Conservation (phyloP, 305 asterid genomes). For the Fraxinus baroniana region DNA sequence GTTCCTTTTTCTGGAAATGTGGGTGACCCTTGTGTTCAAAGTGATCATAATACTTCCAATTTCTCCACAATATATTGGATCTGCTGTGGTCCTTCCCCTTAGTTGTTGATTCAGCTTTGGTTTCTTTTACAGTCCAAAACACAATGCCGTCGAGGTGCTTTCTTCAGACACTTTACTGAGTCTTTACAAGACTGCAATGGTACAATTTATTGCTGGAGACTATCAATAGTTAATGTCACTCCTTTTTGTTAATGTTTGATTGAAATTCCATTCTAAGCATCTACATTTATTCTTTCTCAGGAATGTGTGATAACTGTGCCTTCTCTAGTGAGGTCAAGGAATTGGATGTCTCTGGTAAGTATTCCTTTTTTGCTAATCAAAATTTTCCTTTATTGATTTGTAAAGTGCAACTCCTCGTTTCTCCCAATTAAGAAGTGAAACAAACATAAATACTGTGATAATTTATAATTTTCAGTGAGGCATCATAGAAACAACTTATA, state of each 20-base stretch:
- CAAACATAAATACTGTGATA: not conserved
- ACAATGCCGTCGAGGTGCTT: conserved; percentile 86
- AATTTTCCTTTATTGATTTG: not conserved
- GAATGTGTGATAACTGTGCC: conserved; percentile 96
- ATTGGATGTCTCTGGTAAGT: conserved; percentile 77
- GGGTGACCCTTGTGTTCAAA: not conserved
- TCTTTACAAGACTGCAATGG: conserved; percentile 87
- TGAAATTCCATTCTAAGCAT: conserved; percentile 19
- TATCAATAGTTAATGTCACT: conserved; percentile 16
- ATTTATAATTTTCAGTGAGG: not conserved
- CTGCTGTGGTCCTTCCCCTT: not conserved
- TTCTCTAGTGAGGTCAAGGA: conserved; percentile 63
- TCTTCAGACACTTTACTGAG: conserved; percentile 92
- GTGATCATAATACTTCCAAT: not conserved
- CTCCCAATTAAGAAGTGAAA: not conserved
- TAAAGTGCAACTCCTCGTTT: not conserved
- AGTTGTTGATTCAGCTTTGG: conserved; percentile 24
- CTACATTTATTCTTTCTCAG: conserved; percentile 42
- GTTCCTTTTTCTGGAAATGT: not conserved
- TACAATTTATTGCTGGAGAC: conserved; percentile 29
- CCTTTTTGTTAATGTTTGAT: conserved; percentile 3
- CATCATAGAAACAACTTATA: not conserved
- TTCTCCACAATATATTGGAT: not conserved
- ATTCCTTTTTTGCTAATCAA: not conserved
- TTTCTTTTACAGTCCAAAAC: conserved; percentile 56